Evolutionary conservation across 805 yeast species (phyloP).

Genomic region (Yarrowia sp.): DNA sequence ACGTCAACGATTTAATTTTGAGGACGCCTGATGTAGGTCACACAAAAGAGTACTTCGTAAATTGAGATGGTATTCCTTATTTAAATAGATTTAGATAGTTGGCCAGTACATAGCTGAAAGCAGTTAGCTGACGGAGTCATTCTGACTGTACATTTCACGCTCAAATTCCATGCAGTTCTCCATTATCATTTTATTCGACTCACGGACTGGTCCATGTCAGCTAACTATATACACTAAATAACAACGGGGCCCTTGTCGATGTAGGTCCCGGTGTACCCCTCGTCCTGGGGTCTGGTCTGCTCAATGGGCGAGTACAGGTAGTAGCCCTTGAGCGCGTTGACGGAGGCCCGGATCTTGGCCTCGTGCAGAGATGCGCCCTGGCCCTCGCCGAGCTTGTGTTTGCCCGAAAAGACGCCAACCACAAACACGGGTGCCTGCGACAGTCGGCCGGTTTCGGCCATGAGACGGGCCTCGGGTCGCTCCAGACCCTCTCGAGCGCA

Average conservation of each 20-base stretch:
- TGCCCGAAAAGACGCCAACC: conserved; percentile 89
- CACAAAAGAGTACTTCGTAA: no score
- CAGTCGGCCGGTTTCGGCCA: conserved; percentile 93
- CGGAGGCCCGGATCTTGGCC: conserved; percentile 91
- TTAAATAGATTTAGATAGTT: no score
- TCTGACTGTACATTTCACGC: no score
- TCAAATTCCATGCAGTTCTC: no score
- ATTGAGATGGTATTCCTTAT: no score
- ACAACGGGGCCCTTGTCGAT: conserved; percentile 49
- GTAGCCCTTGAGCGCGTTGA: conserved; percentile 88
- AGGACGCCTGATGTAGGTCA: no score
- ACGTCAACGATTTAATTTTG: no score
- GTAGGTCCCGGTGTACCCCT: conserved; percentile 43
- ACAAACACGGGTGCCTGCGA: conserved; percentile 84
- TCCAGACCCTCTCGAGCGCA: conserved; percentile 77
- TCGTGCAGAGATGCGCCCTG: conserved; percentile 89
- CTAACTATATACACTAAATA: conserved; percentile 45
- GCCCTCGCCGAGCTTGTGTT: conserved; percentile 87
- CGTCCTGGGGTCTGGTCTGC: conserved; percentile 68
- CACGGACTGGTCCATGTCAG: no score
- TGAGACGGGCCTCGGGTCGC: conserved; percentile 77
- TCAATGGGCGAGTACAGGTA: conserved; percentile 86
- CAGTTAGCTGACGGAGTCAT: no score
- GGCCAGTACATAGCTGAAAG: no score
- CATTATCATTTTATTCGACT: no score